Conservation (phyloP, 169 alveolate species). For the Theileria luwenshuni region DNA sequence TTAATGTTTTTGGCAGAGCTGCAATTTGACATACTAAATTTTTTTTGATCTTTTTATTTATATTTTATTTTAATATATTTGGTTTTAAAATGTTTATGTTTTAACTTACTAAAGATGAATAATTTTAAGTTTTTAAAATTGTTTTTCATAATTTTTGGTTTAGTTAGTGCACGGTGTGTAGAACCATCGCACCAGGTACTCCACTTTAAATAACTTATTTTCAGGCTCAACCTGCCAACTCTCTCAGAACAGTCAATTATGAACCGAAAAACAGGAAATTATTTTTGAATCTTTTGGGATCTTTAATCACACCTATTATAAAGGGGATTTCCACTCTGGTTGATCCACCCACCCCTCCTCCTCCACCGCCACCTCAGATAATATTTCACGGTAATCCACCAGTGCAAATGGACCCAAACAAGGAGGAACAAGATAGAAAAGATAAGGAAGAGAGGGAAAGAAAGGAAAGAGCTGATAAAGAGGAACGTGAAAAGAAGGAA, state of each 20-base stretch:
- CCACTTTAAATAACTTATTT: neutral
- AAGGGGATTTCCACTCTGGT: neutral
- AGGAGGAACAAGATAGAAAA: neutral
- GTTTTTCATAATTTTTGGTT: neutral
- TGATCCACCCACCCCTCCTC: conserved; percentile 45
- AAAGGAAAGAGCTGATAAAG: conserved; percentile 13
- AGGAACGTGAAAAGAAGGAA: conserved; percentile 8
- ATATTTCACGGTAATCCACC: neutral
- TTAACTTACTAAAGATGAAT: conserved; percentile 1
- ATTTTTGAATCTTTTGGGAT: conserved; percentile 21
- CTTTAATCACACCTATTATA: conserved; percentile 39
- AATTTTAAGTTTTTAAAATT: neutral
- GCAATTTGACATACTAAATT: neutral
- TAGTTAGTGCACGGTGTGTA: neutral
- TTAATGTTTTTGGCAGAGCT: neutral
- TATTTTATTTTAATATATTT: neutral
- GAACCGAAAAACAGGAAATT: conserved; percentile 37
- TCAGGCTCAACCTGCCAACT: neutral
- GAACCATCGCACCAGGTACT: neutral
- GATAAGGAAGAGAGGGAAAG: neutral
- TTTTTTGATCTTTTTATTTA: conserved; percentile 5
- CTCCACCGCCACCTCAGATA: conserved; percentile 47
- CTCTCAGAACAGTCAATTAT: conserved; percentile 8
- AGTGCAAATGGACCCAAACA: conserved; percentile 9
- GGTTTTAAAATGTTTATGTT: neutral